phyloP scores from a whole-genome alignment of 176 grass and related monocot genomes.

The Puya raimondii region DNA sequence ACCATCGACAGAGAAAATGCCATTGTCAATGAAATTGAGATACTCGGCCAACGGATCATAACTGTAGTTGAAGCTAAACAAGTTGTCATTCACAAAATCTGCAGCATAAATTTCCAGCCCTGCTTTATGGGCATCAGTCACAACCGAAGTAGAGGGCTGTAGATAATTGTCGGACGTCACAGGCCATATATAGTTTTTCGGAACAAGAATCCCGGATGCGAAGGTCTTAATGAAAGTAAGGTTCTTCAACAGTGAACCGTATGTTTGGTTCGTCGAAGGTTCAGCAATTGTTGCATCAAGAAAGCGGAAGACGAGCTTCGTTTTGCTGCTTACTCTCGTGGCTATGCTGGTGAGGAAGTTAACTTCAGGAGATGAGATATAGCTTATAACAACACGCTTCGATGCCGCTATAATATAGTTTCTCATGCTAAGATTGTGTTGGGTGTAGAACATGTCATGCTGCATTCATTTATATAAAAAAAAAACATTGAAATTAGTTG shows the following conservation, averaged over 20 bases:
- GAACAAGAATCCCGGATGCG: constrained; percentile 88
- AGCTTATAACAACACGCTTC: constrained; percentile 48
- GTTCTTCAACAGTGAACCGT: constrained; percentile 64
- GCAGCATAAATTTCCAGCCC: constrained; percentile 78
- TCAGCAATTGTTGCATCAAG: constrained; percentile 37
- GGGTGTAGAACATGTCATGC: constrained; percentile 77
- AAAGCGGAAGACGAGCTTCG: constrained; percentile 80
- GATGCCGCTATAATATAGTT: constrained; percentile 47
- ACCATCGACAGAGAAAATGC: constrained; percentile 80
- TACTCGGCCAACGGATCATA: constrained; percentile 78
- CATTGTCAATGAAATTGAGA: constrained; percentile 75
- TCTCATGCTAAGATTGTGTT: constrained; percentile 87
- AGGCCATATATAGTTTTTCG: constrained; percentile 79
- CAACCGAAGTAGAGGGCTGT: constrained; percentile 39
- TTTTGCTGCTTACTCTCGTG: constrained; percentile 37
- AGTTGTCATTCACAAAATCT: constrained; percentile 67
- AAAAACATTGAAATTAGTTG: not conserved
- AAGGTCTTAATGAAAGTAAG: constrained; percentile 87
- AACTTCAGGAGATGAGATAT: constrained; percentile 81
- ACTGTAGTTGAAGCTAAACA: constrained; percentile 74
- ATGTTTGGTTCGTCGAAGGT: constrained; percentile 59
- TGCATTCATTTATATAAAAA: constrained; percentile 24
- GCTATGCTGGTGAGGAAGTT: constrained; percentile 45
- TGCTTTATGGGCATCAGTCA: constrained; percentile 77
- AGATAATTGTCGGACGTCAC: constrained; percentile 73